Conservation (phyloP, 768 basidiomycete species). For the Amanita exitialis region DNA sequence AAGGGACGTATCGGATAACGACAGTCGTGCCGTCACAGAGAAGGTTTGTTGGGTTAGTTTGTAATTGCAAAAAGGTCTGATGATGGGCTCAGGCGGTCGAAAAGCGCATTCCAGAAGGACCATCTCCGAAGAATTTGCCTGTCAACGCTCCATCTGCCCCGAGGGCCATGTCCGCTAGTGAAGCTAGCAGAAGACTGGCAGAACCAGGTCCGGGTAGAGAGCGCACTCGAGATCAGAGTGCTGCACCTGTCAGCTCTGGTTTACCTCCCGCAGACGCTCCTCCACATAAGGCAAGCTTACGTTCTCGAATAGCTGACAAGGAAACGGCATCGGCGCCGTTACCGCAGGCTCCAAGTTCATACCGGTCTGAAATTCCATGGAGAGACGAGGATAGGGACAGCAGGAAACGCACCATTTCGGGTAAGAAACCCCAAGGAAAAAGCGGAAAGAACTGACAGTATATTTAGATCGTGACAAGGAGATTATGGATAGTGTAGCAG, state of each 20-base stretch:
- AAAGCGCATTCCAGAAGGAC: slow-evolving; percentile 12
- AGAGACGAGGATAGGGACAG: slow-evolving; percentile 60
- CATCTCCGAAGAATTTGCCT: slow-evolving; percentile 7
- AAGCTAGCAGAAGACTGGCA: slow-evolving; percentile 6
- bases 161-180: slow-evolving; percentile 12
- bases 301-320: slow-evolving; percentile 53
- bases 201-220: slow-evolving; percentile 11
- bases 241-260: slow-evolving; percentile 11
- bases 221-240: slow-evolving; percentile 13
- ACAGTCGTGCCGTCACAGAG: slow-evolving; percentile 37
- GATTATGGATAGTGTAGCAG: slow-evolving; percentile 22
- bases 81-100: slow-evolving; percentile 5
- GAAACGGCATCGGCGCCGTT: slow-evolving; percentile 25
- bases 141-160: slow-evolving; percentile 11
- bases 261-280: slow-evolving; percentile 13
- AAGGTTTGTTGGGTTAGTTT: slow-evolving; percentile 36
- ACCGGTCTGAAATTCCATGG: slow-evolving; percentile 31
- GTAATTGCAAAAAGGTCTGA: neutral
- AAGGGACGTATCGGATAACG: slow-evolving; percentile 44
- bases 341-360: slow-evolving; percentile 32
- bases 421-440: slow-evolving; percentile 26
- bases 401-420: slow-evolving; percentile 61
- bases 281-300: slow-evolving; percentile 13
- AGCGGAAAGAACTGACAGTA: slow-evolving; percentile 4
- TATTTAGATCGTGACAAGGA: slow-evolving; percentile 57